Evolutionary conservation across 768 basidiomycete species (phyloP).

Genomic region (Xerocomus brunneocitrinus): DNA sequence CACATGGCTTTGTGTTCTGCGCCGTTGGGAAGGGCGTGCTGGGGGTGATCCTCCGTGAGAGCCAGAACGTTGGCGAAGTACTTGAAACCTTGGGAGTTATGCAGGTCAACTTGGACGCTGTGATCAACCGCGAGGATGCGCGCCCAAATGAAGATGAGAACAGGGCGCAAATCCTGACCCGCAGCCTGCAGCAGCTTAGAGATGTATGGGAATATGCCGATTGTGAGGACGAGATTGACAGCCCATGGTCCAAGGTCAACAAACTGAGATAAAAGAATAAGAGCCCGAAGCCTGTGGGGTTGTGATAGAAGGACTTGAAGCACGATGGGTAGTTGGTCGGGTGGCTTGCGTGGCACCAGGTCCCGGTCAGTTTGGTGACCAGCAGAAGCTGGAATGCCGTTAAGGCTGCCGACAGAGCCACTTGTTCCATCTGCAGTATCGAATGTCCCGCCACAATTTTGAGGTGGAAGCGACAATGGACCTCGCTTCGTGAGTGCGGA

Average conservation of each 20-base stretch:
- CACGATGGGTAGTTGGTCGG: slow-evolving; percentile 96
- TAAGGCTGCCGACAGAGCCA: slow-evolving; percentile 15
- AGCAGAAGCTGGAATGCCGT: slow-evolving; percentile 4
- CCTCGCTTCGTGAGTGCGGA: slow-evolving; percentile 77
- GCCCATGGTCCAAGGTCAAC: slow-evolving; percentile 99
- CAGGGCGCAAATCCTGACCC: slow-evolving; percentile 91
- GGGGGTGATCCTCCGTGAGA: slow-evolving; percentile 54
- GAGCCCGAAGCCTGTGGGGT: slow-evolving; percentile 89
- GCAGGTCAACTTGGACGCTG: slow-evolving; percentile 85
- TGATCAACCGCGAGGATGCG: slow-evolving; percentile 96
- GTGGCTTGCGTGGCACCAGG: slow-evolving; percentile 83
- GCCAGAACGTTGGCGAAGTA: slow-evolving; percentile 81
- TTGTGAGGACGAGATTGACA: slow-evolving; percentile 89
- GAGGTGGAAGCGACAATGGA: slow-evolving; percentile 63
- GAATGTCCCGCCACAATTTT: slow-evolving; percentile 32
- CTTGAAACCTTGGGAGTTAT: slow-evolving; percentile 74
- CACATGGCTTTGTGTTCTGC: slow-evolving; percentile 99
- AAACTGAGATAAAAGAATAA: slow-evolving; percentile 94
- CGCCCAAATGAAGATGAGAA: slow-evolving; percentile 98
- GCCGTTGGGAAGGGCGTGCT: slow-evolving; percentile 74
- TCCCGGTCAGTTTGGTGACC: slow-evolving; percentile 28
- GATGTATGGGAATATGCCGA: slow-evolving; percentile 98
- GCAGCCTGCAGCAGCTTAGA: slow-evolving; percentile 94
- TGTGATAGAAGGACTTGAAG: slow-evolving; percentile 96
- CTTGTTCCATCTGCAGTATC: slow-evolving; percentile 19